Evolutionary conservation across 495 filamentous ascomycete species (phyloP), one percentile per base, ranked within the genome.

Genomic region (Extremus antarcticus): DNA sequence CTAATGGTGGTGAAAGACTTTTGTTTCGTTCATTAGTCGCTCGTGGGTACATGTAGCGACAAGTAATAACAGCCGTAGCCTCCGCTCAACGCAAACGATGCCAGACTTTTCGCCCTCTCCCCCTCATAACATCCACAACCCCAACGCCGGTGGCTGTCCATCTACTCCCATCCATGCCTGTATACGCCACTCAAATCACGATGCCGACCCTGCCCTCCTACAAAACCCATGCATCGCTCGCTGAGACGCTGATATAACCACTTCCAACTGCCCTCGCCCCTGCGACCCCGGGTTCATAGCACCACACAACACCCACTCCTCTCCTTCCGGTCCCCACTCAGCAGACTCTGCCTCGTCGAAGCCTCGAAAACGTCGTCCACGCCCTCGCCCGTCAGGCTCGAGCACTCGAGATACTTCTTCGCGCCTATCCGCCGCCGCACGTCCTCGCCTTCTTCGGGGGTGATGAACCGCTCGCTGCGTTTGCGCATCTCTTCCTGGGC

Each of bases 331-430:
- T 97, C 91, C 55, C 94, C 92, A 35, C 83, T 91, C 19, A 95
- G 77, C 52, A 99, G 74, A 24, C 92, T 90, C n/a, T 92, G 91
- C 64, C 92, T 79, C 51, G 92, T 99, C 9, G 92, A 92, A 24
- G 92, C 92, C 68, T 99, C 92, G 65, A 99, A 99, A 13, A 99
- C 92, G 71, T 99, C 92, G 69, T 99, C 92, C 21, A 99, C 92
- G 13, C 92, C 92, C 66, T 99, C 94, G 47, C 92, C 92, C n/a
- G 87, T 95, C 60, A 99, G 71, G 25, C 87, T 91, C 3, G 90
- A 96, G 72, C 92, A 99, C 67, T 99, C 92, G 47, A 99, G 83
- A 62, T 99, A 99, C 72, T 95, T 95, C 60, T 87, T 78, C 50
- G 91, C 92, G 41, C 91, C 90, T 63, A 96, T 86, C 55, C 90